Evolutionary conservation across 2,329 filamentous ascomycete species (phyloP), one percentile per base, ranked within the genome.

Genomic region (Neofusicoccum kwambonambiense): DNA sequence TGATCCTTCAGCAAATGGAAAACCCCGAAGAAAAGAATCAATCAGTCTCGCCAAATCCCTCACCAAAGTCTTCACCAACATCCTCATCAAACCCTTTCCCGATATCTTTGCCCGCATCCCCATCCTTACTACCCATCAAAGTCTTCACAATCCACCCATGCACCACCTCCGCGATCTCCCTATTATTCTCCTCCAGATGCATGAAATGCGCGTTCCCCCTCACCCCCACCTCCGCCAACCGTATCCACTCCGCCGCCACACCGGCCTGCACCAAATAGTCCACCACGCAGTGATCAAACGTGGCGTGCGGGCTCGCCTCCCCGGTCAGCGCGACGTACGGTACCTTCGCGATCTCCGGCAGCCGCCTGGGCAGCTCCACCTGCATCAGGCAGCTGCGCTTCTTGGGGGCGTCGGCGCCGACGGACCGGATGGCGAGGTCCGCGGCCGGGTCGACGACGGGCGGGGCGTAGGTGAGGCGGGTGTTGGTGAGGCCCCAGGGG

Each of bases 221-320:
- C 22, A 22, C 27, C 27, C 27, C 27, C 27, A 31, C 27, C 27
- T 81, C 71, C 0, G 75, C 78, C 47, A 87, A 74, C 54, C 77
- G 72, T 39, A 84, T 66, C 73, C 79, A 80, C 2, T 82, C 75
- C 1, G 79, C 76, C 0, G 69, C 64, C 1, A 82, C 78, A 0
- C 85, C 84, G 2, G 81, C 83, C 69, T 72, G 70, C 67, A 65
- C 64, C 52, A 71, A 65, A 60, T 69, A 71, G 56, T 68, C 61
- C 15, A 75, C 65, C 2, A 72, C 67, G 62, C 75, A 77, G 49
- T 76, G 70, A 57, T 74, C 73, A 58, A 73, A 75, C 1, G 73
- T 72, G 35, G 69, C 68, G 62, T 76, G 71, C 12, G 69, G 68
- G 44, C 69, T 69, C 3, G 72, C 74, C 60, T 75, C 70, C 19